phyloP scores from a whole-genome alignment of 352 stramenopile species.

The Pythium aristosporum region DNA sequence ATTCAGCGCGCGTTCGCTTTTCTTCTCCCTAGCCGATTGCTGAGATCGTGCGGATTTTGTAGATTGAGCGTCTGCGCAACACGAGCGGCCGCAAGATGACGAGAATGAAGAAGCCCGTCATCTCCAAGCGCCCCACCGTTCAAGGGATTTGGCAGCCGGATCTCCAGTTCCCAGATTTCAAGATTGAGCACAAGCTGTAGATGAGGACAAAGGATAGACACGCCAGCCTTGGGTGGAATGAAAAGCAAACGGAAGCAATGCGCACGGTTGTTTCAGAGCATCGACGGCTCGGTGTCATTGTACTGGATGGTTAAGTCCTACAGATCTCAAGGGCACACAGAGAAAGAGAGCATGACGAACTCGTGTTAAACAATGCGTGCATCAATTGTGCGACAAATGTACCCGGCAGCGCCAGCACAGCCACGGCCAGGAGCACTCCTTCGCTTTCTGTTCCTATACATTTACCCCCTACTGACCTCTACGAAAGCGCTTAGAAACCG shows the following conservation, averaged over 20 bases:
- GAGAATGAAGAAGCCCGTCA: conserved; percentile 78
- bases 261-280: background rate
- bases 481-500: conserved; percentile 91
- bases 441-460: conserved; percentile 28
- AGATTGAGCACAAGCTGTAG: conserved; percentile 58
- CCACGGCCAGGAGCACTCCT: background rate
- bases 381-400: background rate
- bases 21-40: background rate
- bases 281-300: background rate
- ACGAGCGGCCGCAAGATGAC: conserved; percentile 90
- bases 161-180: conserved; percentile 83
- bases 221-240: background rate
- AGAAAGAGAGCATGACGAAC: background rate
- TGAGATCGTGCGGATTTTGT: background rate
- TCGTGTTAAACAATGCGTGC: conserved; percentile 6
- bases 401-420: background rate
- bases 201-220: conserved; percentile 8
- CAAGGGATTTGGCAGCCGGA: conserved; percentile 89
- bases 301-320: background rate
- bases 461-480: conserved; percentile 15
- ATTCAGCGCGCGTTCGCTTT: background rate
- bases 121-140: conserved; percentile 77
- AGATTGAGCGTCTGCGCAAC: conserved; percentile 84
- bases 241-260: background rate
- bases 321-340: background rate